phyloP scores from a whole-genome alignment of 1,284 basidiomycete species.

The Trametes versicolor region DNA sequence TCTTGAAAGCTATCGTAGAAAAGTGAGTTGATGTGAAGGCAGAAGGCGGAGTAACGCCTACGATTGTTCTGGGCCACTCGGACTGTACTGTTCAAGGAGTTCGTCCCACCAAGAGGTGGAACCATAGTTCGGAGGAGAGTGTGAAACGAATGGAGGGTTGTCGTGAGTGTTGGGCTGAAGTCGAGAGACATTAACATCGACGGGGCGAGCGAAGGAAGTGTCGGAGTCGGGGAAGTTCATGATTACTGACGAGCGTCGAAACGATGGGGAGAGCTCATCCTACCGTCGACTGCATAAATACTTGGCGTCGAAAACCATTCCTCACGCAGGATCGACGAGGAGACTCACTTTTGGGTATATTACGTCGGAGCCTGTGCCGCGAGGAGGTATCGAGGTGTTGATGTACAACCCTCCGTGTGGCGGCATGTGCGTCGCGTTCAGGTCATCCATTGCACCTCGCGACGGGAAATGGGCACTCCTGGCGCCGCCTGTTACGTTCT shows the following conservation, averaged over 20 bases:
- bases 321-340: conserved; percentile 30
- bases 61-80: conserved; percentile 53
- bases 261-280: conserved; percentile 42
- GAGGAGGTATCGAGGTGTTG: conserved; percentile 42
- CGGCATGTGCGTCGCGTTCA: conserved; percentile 37
- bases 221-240: conserved; percentile 35
- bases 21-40: conserved; percentile 21
- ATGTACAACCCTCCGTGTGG: conserved; percentile 40
- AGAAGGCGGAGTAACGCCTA: conserved; percentile 38
- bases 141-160: conserved; percentile 30
- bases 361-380: conserved; percentile 38
- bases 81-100: conserved; percentile 60
- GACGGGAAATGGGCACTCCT: conserved; percentile 39
- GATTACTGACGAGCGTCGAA: conserved; percentile 39
- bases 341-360: conserved; percentile 46
- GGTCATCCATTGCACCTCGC: conserved; percentile 38
- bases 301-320: conserved; percentile 39
- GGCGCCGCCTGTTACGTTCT: conserved; percentile 41
- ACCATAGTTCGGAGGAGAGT: conserved; percentile 55
- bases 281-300: conserved; percentile 47
- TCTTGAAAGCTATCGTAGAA: conserved; percentile 54
- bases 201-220: conserved; percentile 24
- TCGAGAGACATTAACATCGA: conserved; percentile 1
- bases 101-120: conserved; percentile 72
- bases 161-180: neutral